These are phyloP conservation scores for Kazachstania viticola DNA, from an alignment of 805 yeast genomes.

Conservation along the genomic window DNA sequence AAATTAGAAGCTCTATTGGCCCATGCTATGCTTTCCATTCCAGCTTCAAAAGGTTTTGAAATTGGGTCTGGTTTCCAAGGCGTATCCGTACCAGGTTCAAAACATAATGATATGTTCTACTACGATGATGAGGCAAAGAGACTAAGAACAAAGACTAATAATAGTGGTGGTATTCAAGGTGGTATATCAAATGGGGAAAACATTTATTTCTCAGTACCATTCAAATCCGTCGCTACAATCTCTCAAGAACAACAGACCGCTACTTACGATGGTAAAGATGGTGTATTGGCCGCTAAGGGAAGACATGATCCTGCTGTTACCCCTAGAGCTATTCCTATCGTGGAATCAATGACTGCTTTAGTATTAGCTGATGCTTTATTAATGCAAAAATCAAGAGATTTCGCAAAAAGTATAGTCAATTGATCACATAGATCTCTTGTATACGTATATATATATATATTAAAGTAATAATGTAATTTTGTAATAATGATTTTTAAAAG, in stretches of 20 bases:
- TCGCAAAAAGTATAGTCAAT: slow-evolving; percentile 29
- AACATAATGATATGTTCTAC: slow-evolving; percentile 84
- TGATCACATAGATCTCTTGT: slow-evolving; percentile 3
- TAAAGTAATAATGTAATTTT: too few relatives aligned
- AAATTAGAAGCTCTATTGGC: slow-evolving; percentile 91
- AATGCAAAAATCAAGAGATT: slow-evolving; percentile 78
- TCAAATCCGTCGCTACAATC: slow-evolving; percentile 97
- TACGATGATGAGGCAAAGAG: slow-evolving; percentile 46
- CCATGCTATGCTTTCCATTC: slow-evolving; percentile 95
- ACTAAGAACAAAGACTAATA: slow-evolving; percentile 79
- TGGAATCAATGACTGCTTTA: slow-evolving; percentile 96
- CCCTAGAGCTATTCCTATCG: slow-evolving; percentile 97
- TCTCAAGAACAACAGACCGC: slow-evolving; percentile 85
- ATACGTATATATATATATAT: neutral
- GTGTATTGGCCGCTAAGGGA: slow-evolving; percentile 89
- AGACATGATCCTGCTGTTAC: slow-evolving; percentile 98
- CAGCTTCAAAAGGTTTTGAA: slow-evolving; percentile 97
- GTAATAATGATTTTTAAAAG: neutral
- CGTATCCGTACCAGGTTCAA: slow-evolving; percentile 78
- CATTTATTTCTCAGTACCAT: slow-evolving; percentile 88
- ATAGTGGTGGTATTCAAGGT: slow-evolving; percentile 96
- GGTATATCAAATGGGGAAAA: slow-evolving; percentile 95
- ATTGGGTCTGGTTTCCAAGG: slow-evolving; percentile 95
- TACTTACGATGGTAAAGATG: slow-evolving; percentile 78
- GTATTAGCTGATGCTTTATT: slow-evolving; percentile 78